These are phyloP conservation scores for Chaetomium olivaceum DNA, from an alignment of 2,329 filamentous ascomycete species.

Conservation along the genomic window DNA sequence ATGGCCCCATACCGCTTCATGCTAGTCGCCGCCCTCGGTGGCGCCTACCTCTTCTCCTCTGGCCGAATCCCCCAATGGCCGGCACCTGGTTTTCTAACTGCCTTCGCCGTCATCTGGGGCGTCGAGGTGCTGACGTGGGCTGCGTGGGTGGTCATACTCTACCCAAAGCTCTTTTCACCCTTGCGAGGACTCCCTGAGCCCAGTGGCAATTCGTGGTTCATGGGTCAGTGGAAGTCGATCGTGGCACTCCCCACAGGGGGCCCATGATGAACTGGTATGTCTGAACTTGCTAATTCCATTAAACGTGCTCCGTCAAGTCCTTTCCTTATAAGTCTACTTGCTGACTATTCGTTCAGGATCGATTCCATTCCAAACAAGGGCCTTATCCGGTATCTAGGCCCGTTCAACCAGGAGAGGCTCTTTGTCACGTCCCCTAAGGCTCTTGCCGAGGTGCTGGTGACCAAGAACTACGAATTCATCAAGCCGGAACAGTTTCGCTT, in stretches of 20 bases:
- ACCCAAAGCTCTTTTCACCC: slow-evolving; percentile 53
- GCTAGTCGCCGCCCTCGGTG: slow-evolving; percentile 35
- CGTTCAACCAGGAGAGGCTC: slow-evolving; percentile 65
- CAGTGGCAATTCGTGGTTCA: slow-evolving; percentile 45
- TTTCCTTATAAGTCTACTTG: background rate
- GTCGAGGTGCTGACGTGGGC: slow-evolving; percentile 40
- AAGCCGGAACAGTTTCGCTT: slow-evolving; percentile 60
- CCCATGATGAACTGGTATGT: slow-evolving; percentile 52
- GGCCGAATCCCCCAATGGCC: slow-evolving; percentile 37
- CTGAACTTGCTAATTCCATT: background rate
- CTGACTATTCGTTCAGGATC: slow-evolving; percentile 50
- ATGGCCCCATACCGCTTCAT: slow-evolving; percentile 36
- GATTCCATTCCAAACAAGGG: slow-evolving; percentile 65
- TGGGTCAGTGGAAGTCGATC: slow-evolving; percentile 51
- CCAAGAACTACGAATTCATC: slow-evolving; percentile 68
- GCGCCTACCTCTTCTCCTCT: slow-evolving; percentile 38
- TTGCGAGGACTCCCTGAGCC: slow-evolving; percentile 51
- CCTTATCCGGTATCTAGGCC: slow-evolving; percentile 64
- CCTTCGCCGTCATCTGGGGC: slow-evolving; percentile 42
- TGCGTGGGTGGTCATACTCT: slow-evolving; percentile 49
- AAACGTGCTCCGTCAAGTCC: background rate
- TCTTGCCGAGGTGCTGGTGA: slow-evolving; percentile 68
- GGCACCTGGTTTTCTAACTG: slow-evolving; percentile 36
- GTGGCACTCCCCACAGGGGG: slow-evolving; percentile 43
- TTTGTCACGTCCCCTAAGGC: slow-evolving; percentile 63